Conservation (phyloP, 2,329 filamentous ascomycete genomes). For the Penicillium sp. region DNA sequence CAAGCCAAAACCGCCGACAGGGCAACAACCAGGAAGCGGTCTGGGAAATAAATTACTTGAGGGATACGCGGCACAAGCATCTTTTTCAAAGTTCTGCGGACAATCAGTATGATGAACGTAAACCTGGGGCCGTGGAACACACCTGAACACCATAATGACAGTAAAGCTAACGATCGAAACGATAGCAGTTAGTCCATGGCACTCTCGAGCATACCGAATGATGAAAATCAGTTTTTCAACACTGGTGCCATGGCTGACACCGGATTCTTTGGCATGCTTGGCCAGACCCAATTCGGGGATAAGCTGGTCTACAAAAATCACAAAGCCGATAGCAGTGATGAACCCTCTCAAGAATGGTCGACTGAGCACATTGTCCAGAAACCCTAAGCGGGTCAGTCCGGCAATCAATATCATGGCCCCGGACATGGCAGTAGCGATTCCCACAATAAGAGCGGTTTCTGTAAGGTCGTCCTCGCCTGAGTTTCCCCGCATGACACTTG, state of each 20-base stretch:
- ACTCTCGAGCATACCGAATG: conserved; percentile 60
- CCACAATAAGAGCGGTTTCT: conserved; percentile 78
- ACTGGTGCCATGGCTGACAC: conserved; percentile 76
- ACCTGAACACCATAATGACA: conserved; percentile 89
- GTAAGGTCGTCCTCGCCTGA: conserved; percentile 65
- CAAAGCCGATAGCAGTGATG: conserved; percentile 94
- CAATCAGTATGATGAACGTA: conserved; percentile 12
- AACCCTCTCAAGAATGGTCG: conserved; percentile 90
- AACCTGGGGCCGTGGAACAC: conserved; percentile 29
- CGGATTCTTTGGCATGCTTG: conserved; percentile 59
- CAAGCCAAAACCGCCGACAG: conserved; percentile 78
- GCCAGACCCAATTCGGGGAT: conserved; percentile 84
- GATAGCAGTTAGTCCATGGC: conserved; percentile 71
- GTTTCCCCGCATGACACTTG: conserved; percentile 67
- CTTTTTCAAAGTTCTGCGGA: conserved; percentile 71
- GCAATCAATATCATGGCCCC: conserved; percentile 86
- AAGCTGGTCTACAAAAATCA: conserved; percentile 92
- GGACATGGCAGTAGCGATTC: conserved; percentile 82
- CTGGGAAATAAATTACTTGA: conserved; percentile 80
- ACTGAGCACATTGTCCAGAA: conserved; percentile 90
- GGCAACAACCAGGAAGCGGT: conserved; percentile 86
- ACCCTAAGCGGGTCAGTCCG: conserved; percentile 80
- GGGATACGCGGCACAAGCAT: conserved; percentile 75
- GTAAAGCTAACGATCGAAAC: conserved; percentile 77
- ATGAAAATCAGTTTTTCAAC: conserved; percentile 84